phyloP scores from a whole-genome alignment of 305 asterid species.

The Solanum hybrid region DNA sequence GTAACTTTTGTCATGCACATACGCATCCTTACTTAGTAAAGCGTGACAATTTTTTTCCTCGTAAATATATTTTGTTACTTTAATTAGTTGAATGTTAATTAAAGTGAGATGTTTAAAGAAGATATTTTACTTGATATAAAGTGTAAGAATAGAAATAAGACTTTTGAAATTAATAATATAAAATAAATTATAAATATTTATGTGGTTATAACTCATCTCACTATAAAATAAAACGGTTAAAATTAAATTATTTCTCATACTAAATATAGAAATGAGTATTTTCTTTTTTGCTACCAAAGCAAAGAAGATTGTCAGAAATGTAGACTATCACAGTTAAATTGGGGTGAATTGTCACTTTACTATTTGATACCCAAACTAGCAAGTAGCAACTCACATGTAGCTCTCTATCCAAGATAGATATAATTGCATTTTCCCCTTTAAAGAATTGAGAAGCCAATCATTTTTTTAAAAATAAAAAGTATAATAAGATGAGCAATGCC shows the following conservation, averaged over 20 bases:
- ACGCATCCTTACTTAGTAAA: background rate
- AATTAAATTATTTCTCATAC: background rate
- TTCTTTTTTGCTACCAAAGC: background rate
- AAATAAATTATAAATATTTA: background rate
- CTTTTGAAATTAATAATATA: background rate
- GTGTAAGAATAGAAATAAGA: background rate
- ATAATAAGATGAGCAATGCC: background rate
- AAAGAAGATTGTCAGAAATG: background rate
- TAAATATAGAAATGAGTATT: background rate
- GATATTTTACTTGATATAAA: background rate
- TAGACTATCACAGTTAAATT: background rate
- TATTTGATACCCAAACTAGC: background rate
- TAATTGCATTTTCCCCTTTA: background rate
- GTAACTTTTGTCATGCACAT: background rate
- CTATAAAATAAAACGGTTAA: background rate
- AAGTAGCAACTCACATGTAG: background rate
- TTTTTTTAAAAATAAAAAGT: background rate
- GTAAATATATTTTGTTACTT: background rate
- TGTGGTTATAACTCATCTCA: background rate
- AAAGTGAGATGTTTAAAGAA: background rate
- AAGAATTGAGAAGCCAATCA: constrained; percentile 9
- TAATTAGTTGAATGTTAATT: background rate
- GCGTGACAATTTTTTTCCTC: background rate
- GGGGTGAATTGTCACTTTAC: background rate
- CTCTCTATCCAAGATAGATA: background rate